Base-by-base conservation (phyloP, 106 monocot species). In the Dendrobium catenatum region DNA sequence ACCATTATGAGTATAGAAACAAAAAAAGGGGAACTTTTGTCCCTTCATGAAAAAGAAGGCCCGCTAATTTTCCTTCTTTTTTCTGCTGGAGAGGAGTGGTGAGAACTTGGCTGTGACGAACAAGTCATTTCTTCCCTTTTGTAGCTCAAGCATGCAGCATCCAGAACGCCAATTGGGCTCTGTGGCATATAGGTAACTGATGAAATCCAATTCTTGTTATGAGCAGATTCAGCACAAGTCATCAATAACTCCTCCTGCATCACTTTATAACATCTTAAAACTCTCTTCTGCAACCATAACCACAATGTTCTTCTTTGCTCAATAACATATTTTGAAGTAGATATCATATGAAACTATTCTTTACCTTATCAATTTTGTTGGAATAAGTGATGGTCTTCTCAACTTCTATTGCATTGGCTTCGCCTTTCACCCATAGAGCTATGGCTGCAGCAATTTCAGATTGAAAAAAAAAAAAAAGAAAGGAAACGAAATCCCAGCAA, bases 81-180 rank as follows among this genome's bases (percentile, higher is more conserved):
- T 20, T 46, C 75, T 81, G 83, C 83, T 55, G 89, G 85, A 67
- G 86, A 85, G 31, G 29, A 75, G 5, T 75, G 48, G 46, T 73
- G 77, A 78, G 88, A 84, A 59, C 46, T 82, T 77, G 86, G 80
- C 48, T 85, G 80, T 79, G 77, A 86, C 43, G 51, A 81, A 70
- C 78, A 83, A 76, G 79, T 81, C 44, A 54, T 74, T 16, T 90
- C 89, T 58, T 86, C 91, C 78, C 93, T 96, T 79, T 83, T 89
- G 54, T 88, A 93, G 81, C 89, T 93, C 80, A 85, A 55, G 82
- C 91, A 90, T 51, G 88, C 89, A 75, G 88, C 93, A 85, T 93
- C 93, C 13, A 93, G 61, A 56, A 92, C 92, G 9, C 92, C 94
- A 91, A 87, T 91, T 47, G 97, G 97, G 80, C 97, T 98, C 33